A percentile compares a stretch with the other conserved stretches of the same genome.
phyloP scores from a whole-genome alignment of 202 grass and related monocot genomes.

The Setaria italica region DNA sequence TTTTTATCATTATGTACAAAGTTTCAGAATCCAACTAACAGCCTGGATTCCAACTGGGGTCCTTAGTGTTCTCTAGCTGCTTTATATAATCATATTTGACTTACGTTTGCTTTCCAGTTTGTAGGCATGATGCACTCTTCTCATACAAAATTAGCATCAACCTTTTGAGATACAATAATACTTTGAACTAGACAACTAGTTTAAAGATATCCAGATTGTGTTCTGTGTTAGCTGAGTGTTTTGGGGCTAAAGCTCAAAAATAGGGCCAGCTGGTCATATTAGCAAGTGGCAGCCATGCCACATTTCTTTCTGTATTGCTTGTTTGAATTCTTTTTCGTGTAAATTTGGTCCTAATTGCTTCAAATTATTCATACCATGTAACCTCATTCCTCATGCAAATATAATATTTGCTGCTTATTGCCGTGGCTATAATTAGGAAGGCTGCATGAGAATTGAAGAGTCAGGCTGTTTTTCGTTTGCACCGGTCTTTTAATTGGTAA shows the following conservation, averaged over 20 bases:
- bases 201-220: background rate
- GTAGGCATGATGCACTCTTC: background rate
- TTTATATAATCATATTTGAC: background rate
- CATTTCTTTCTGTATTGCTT: background rate
- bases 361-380: background rate
- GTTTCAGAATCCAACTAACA: background rate
- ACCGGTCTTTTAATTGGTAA: background rate
- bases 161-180: background rate
- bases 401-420: background rate
- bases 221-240: background rate
- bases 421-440: background rate
- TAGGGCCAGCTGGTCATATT: background rate
- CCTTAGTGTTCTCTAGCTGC: background rate
- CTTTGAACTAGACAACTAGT: background rate
- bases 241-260: background rate
- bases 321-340: background rate
- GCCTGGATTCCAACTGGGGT: background rate
- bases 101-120: background rate
- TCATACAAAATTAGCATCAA: background rate
- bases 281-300: background rate
- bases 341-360: background rate
- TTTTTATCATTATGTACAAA: background rate
- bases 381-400: background rate
- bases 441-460: conserved; percentile 6
- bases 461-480: background rate